These are phyloP conservation scores for Leersia perrieri DNA, from an alignment of 176 grass and related monocot genomes.

Conservation along the genomic window DNA sequence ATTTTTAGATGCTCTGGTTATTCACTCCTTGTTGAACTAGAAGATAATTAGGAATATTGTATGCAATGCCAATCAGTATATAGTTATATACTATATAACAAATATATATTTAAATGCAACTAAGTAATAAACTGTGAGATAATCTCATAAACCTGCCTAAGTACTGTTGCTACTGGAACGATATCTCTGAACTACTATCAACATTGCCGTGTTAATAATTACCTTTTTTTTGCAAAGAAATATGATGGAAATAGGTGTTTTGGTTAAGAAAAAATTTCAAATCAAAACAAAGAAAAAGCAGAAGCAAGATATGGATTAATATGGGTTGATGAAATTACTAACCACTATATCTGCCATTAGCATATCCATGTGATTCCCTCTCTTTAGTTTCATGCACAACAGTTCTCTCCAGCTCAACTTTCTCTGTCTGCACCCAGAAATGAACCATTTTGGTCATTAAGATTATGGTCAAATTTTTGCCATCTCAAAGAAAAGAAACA, in stretches of 20 bases:
- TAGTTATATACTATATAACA: too few species aligned
- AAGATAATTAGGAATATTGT: background rate
- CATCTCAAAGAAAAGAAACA: background rate
- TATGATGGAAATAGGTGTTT: background rate
- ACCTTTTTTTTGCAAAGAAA: background rate
- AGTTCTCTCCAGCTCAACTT: conserved; percentile 95
- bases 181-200: background rate
- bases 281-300: background rate
- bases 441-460: conserved; percentile 22
- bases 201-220: background rate
- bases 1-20: background rate
- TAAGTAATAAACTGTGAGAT: background rate
- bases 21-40: background rate
- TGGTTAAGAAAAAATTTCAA: background rate
- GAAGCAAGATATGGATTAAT: background rate
- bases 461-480: conserved; percentile 11
- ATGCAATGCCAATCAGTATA: too few species aligned
- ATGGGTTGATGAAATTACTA: conserved; percentile 44
- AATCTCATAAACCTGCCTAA: background rate
- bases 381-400: conserved; percentile 94
- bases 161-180: background rate
- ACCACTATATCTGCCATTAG: conserved; percentile 86
- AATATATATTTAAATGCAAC: background rate
- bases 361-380: conserved; percentile 56
- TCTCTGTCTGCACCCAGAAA: conserved; percentile 80